These are phyloP conservation scores for Yamadazyma insecticola DNA, from an alignment of 805 yeast species.

Conservation along the genomic window DNA sequence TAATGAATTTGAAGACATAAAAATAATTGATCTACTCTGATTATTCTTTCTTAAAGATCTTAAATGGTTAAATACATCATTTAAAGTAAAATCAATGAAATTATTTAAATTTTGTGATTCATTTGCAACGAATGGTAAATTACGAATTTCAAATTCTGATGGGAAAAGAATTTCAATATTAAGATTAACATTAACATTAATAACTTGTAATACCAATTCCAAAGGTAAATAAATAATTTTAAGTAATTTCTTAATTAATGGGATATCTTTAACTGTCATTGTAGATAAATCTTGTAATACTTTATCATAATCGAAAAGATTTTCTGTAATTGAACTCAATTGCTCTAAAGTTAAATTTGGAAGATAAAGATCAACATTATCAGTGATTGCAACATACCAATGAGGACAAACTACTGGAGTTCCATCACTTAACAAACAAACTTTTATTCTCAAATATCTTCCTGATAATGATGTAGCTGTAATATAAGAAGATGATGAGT, in stretches of 20 bases:
- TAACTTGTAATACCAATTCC: conserved; percentile 47
- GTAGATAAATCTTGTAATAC: conserved; percentile 34
- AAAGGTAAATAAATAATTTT: conserved; percentile 54
- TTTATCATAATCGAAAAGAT: conserved; percentile 35
- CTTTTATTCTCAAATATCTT: conserved; percentile 62
- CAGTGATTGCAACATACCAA: conserved; percentile 49
- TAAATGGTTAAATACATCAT: conserved; percentile 74
- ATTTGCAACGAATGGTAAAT: conserved; percentile 36
- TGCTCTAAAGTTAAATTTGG: conserved; percentile 53
- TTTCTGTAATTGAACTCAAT: conserved; percentile 33
- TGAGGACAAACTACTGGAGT: conserved; percentile 79
- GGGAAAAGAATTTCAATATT: conserved; percentile 78
- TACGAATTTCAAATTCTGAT: conserved; percentile 42
- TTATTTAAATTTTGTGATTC: conserved; percentile 55
- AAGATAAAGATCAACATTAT: conserved; percentile 54
- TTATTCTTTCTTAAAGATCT: conserved; percentile 32
- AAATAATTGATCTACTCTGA: conserved; percentile 60
- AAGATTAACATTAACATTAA: conserved; percentile 60
- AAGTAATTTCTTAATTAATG: conserved; percentile 40
- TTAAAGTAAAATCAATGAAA: conserved; percentile 71
- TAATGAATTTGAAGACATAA: conserved; percentile 80
- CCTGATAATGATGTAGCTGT: conserved; percentile 91
- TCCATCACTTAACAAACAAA: conserved; percentile 75
- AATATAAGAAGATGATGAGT: conserved; percentile 50
- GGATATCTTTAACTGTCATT: conserved; percentile 33